phyloP scores from a whole-genome alignment of 2,329 filamentous ascomycete species.

The Rhynchosporium secalis region DNA sequence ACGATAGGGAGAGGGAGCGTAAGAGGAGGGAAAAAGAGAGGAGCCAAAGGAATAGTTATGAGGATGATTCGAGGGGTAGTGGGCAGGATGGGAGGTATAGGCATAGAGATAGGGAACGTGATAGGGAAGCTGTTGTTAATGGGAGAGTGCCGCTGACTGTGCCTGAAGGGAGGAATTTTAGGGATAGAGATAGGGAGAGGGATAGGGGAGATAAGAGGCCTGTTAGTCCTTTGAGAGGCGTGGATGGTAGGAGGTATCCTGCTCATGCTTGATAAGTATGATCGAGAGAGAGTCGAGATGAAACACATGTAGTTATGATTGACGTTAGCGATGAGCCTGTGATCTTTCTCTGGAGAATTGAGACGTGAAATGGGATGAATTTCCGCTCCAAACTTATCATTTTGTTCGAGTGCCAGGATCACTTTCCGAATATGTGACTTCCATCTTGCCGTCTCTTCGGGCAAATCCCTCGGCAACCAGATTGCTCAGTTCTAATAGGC shows the following conservation, averaged over 20 bases:
- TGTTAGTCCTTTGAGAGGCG: conserved; percentile 34
- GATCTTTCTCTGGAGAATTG: not conserved
- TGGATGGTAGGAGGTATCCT: conserved; percentile 38
- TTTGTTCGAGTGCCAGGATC: too few species aligned
- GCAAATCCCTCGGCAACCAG: not conserved
- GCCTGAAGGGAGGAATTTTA: conserved; percentile 15
- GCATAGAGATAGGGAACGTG: conserved; percentile 21
- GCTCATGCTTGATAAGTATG: conserved; percentile 8
- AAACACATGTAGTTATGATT: not conserved
- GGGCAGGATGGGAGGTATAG: conserved; percentile 20
- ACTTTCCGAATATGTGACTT: too few species aligned
- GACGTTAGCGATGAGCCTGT: not conserved
- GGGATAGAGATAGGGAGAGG: conserved; percentile 24
- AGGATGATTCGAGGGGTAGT: conserved; percentile 16
- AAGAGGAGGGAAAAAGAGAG: conserved; percentile 15
- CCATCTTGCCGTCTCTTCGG: too few species aligned
- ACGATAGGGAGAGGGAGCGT: conserved; percentile 20
- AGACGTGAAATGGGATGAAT: not conserved
- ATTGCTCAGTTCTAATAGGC: too few species aligned
- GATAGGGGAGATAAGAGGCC: conserved; percentile 28
- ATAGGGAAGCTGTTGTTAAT: conserved; percentile 10
- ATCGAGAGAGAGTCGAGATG: not conserved
- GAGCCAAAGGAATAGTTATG: conserved; percentile 20
- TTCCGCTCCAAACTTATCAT: not conserved
- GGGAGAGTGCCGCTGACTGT: conserved; percentile 9